A percentile compares a stretch with the other conserved stretches of the same genome.
Evolutionary conservation across 2,329 filamentous ascomycete genomes (phyloP).

Genomic region (Trichoderma aggressivum): DNA sequence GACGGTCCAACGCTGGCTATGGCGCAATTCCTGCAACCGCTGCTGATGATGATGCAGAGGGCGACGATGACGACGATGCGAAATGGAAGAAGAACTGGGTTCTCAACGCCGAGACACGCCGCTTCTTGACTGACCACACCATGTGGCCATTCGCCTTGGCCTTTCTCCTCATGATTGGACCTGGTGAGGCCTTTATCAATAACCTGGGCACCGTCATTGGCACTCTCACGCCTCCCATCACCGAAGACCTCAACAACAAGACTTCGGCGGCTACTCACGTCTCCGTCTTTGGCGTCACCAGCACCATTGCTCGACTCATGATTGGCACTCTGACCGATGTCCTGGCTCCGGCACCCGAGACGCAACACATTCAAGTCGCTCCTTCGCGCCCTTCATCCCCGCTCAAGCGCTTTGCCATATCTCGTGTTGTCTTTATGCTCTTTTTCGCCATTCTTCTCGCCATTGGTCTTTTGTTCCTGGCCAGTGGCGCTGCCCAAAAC

Average conservation of each 20-base stretch:
- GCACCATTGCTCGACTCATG: slow-evolving; percentile 83
- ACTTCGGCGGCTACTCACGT: slow-evolving; percentile 82
- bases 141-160: slow-evolving; percentile 94
- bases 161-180: slow-evolving; percentile 90
- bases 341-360: slow-evolving; percentile 67
- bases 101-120: slow-evolving; percentile 83
- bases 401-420: slow-evolving; percentile 56
- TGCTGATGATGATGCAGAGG: slow-evolving; percentile 46
- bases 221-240: slow-evolving; percentile 66
- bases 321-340: slow-evolving; percentile 87
- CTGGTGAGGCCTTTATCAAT: slow-evolving; percentile 97
- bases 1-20: slow-evolving; percentile 66
- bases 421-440: slow-evolving; percentile 76
- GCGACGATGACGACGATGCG: slow-evolving; percentile 44
- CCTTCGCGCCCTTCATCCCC: slow-evolving; percentile 26
- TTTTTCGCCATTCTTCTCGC: slow-evolving; percentile 71
- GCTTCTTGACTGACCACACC: slow-evolving; percentile 80
- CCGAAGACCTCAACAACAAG: slow-evolving; percentile 39
- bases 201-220: slow-evolving; percentile 92
- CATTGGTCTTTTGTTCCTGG: slow-evolving; percentile 71
- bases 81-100: slow-evolving; percentile 81
- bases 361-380: slow-evolving; percentile 51
- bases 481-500: slow-evolving; percentile 70
- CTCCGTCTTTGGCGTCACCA: slow-evolving; percentile 85
- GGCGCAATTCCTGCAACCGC: slow-evolving; percentile 53